Conservation (phyloP, 2,329 filamentous ascomycete genomes). For the Xylariaceae sp. region DNA sequence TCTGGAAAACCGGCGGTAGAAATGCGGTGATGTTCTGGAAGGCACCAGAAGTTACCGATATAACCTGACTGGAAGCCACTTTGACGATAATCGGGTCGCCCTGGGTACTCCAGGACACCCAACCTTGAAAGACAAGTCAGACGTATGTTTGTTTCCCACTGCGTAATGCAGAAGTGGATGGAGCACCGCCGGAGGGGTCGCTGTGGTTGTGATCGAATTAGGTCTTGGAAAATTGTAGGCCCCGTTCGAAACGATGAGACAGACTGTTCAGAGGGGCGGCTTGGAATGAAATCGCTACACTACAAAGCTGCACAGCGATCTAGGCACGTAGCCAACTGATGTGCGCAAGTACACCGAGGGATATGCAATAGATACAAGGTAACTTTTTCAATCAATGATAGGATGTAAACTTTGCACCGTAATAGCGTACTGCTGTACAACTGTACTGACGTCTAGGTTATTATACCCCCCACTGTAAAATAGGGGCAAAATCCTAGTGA, state of each 20-base stretch:
- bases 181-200: constrained; percentile 14
- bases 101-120: constrained; percentile 35
- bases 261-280: constrained; percentile 5
- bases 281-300: not conserved
- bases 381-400: no score
- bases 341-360: no score
- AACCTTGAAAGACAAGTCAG: constrained; percentile 13
- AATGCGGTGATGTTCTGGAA: constrained; percentile 53
- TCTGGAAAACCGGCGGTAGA: constrained; percentile 42
- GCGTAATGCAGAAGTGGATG: constrained; percentile 18
- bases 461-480: no score
- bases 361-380: no score
- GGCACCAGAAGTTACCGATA: constrained; percentile 59
- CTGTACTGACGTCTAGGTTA: no score
- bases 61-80: constrained; percentile 55
- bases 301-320: constrained; percentile 5
- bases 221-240: constrained; percentile 15
- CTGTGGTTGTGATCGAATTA: constrained; percentile 16
- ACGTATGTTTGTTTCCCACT: constrained; percentile 17
- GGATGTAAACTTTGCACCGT: no score
- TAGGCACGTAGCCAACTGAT: constrained; percentile 8
- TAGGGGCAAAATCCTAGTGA: no score
- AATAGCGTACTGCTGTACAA: no score
- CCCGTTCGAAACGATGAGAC: constrained; percentile 10
- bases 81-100: constrained; percentile 43